Percentiles rank a stretch among this genome's conserved stretches.
phyloP scores from a whole-genome alignment of 73 alveolate species.

The Effrenium voratum region DNA sequence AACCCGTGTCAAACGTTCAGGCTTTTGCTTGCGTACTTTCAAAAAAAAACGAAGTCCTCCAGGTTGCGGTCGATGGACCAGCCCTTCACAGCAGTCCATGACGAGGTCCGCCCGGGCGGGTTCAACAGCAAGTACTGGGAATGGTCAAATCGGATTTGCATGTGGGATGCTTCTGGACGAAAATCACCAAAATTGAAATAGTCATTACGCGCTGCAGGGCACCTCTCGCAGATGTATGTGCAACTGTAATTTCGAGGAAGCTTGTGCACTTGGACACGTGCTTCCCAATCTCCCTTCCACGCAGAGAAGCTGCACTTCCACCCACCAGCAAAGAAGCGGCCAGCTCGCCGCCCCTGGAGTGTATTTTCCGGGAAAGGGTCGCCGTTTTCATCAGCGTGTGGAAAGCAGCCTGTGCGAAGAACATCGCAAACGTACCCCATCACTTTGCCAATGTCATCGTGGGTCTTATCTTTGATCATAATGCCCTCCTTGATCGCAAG shows the following conservation, averaged over 20 bases:
- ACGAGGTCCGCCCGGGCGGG: background rate
- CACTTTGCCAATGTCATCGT: background rate
- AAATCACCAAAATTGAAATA: background rate
- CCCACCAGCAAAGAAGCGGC: background rate
- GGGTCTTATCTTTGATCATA: background rate
- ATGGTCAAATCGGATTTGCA: background rate
- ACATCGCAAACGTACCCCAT: background rate
- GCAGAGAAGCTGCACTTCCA: background rate
- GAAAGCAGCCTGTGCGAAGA: background rate
- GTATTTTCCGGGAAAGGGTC: background rate
- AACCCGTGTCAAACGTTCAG: background rate
- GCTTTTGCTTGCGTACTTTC: background rate
- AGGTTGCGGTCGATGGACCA: background rate
- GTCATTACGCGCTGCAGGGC: background rate
- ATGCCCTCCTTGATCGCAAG: background rate
- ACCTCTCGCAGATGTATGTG: constrained; percentile 2
- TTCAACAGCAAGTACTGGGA: background rate
- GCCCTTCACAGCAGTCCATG: background rate
- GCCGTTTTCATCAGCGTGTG: background rate
- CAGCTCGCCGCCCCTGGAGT: background rate
- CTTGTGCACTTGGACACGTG: background rate
- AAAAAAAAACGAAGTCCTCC: too few relatives aligned
- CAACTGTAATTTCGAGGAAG: background rate
- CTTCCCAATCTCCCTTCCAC: constrained; percentile 53
- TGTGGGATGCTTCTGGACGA: background rate